Evolutionary conservation across 2,329 filamentous ascomycete genomes (phyloP).

Genomic region (Chaetothyriales sp.): DNA sequence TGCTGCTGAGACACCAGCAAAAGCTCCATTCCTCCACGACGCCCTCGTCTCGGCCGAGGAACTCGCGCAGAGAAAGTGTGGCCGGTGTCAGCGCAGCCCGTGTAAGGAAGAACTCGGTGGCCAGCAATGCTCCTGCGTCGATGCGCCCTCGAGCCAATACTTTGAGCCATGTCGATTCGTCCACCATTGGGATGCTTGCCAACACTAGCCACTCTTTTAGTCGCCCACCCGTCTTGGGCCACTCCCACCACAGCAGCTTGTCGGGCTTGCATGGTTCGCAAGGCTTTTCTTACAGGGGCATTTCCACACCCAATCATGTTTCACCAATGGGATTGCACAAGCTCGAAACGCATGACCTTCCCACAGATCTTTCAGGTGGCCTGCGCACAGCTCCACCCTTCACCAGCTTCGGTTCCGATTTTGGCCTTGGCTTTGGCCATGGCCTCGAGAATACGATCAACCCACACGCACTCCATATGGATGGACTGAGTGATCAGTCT

Average conservation of each 20-base stretch:
- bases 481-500: conserved; percentile 45
- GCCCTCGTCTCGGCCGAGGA: conserved; percentile 70
- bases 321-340: conserved; percentile 58
- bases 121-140: conserved; percentile 37
- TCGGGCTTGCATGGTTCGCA: conserved; percentile 43
- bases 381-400: conserved; percentile 66
- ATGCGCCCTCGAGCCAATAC: conserved; percentile 90
- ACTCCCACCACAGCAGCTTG: conserved; percentile 61
- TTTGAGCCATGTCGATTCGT: conserved; percentile 78
- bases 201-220: conserved; percentile 26
- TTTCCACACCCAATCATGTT: conserved; percentile 53
- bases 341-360: conserved; percentile 62
- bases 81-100: conserved; percentile 54
- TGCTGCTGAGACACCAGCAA: conserved; percentile 89
- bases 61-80: conserved; percentile 69
- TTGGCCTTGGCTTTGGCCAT: conserved; percentile 30
- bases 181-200: conserved; percentile 57
- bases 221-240: conserved; percentile 33
- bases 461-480: conserved; percentile 63
- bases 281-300: conserved; percentile 53
- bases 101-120: conserved; percentile 85
- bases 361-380: conserved; percentile 50
- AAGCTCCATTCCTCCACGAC: conserved; percentile 92
- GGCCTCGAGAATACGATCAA: conserved; percentile 44
- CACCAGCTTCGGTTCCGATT: conserved; percentile 49